phyloP scores from a whole-genome alignment of 371 early-diverging fungal genomes.

The Ecytonucleospora hepatopenaei region DNA sequence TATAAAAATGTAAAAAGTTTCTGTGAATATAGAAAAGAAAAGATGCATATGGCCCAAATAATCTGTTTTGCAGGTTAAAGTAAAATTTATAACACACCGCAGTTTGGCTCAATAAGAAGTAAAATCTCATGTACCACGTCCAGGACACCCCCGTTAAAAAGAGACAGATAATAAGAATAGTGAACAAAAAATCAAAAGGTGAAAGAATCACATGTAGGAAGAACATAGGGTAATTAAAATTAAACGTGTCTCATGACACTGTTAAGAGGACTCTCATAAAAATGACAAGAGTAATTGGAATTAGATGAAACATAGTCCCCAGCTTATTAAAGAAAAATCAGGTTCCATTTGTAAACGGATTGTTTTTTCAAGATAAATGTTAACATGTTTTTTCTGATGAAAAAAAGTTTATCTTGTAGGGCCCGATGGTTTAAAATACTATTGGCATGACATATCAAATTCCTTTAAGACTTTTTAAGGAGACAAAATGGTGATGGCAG shows the following conservation, averaged over 20 bases:
- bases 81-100: no score
- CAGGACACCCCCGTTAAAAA: background rate
- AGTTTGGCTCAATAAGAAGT: no score
- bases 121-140: background rate
- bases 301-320: background rate
- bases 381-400: background rate
- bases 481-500: background rate
- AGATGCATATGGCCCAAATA: no score
- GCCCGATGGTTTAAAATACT: background rate
- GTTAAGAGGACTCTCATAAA: background rate
- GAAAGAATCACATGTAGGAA: background rate
- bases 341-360: background rate
- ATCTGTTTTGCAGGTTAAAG: no score
- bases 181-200: background rate
- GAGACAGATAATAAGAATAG: background rate
- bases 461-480: background rate
- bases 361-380: background rate
- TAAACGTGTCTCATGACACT: background rate
- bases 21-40: no score
- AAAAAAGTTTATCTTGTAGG: background rate
- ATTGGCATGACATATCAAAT: background rate
- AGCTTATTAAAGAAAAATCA: background rate
- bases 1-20: no score
- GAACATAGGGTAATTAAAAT: background rate
- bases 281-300: background rate